Evolutionary conservation across 352 stramenopile species (phyloP).

Genomic region (Globisporangium megalacanthum): DNA sequence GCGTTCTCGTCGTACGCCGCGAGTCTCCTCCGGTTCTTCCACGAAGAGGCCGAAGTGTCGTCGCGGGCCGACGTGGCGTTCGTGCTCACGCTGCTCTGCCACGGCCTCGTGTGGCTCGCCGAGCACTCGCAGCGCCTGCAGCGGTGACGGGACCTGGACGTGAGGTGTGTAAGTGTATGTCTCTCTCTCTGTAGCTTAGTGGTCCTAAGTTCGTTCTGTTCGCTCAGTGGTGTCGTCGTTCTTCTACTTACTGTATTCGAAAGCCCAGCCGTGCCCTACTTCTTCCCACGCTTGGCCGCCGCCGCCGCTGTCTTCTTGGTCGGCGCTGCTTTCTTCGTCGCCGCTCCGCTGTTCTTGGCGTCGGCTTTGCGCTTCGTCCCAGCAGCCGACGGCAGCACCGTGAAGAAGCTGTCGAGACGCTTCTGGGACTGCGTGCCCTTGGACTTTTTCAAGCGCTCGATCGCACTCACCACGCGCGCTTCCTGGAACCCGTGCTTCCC

Average conservation of each 20-base stretch:
- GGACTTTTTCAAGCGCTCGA: constrained; percentile 96
- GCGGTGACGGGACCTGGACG: constrained; percentile 12
- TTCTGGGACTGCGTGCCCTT: constrained; percentile 94
- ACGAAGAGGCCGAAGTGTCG: constrained; percentile 67
- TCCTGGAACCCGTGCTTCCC: constrained; percentile 96
- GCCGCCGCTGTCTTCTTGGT: constrained; percentile 12
- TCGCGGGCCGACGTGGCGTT: constrained; percentile 71
- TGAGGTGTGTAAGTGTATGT: not conserved
- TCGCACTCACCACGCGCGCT: constrained; percentile 88
- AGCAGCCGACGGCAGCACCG: constrained; percentile 43
- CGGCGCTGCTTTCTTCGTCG: constrained; percentile 8
- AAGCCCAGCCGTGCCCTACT: constrained; percentile 23
- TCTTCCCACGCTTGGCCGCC: constrained; percentile 54
- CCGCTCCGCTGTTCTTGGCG: constrained; percentile 30
- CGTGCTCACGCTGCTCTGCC: constrained; percentile 71
- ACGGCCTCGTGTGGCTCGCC: constrained; percentile 76
- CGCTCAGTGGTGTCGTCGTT: not conserved
- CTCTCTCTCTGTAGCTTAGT: not conserved
- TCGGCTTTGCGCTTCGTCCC: constrained; percentile 62
- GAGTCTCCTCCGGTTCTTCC: constrained; percentile 63
- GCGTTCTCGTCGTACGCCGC: constrained; percentile 68
- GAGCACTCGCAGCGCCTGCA: constrained; percentile 64
- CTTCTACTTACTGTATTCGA: not conserved
- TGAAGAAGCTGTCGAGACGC: constrained; percentile 97
- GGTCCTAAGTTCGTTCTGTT: not conserved